Evolutionary conservation across 2,329 filamentous ascomycete species (phyloP).

Genomic region (Periglandula ipomoeae): DNA sequence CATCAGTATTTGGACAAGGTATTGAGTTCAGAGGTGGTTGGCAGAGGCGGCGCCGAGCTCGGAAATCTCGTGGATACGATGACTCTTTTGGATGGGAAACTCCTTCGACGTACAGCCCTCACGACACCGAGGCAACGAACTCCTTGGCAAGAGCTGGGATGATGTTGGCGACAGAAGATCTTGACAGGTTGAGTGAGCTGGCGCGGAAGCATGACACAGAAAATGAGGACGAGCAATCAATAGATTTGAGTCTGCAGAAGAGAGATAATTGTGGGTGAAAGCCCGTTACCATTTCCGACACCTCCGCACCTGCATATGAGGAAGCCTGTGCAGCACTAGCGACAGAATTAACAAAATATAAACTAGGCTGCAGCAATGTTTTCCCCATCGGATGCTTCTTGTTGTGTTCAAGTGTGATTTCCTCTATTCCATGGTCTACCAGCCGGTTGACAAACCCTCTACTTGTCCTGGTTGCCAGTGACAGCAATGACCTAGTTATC

Average conservation of each 20-base stretch:
- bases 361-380: neutral
- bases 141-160: slow-evolving; percentile 19
- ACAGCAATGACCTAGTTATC: no score
- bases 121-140: slow-evolving; percentile 13
- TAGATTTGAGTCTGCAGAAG: neutral
- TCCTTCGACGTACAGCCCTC: slow-evolving; percentile 12
- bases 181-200: slow-evolving; percentile 22
- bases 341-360: neutral
- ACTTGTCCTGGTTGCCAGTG: no score
- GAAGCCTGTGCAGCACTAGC: neutral
- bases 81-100: slow-evolving; percentile 15
- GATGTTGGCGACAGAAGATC: slow-evolving; percentile 19
- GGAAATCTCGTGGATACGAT: slow-evolving; percentile 18
- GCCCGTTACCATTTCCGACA: no score
- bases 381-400: no score
- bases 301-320: neutral
- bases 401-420: no score
- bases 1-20: neutral
- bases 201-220: slow-evolving; percentile 11
- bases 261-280: neutral
- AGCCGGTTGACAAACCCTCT: no score
- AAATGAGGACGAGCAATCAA: neutral
- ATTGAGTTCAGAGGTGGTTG: slow-evolving; percentile 16
- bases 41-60: slow-evolving; percentile 21
- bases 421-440: no score